Conservation (phyloP, 108 stramenopile species). For the Pseudonitzschia delicatissima region DNA sequence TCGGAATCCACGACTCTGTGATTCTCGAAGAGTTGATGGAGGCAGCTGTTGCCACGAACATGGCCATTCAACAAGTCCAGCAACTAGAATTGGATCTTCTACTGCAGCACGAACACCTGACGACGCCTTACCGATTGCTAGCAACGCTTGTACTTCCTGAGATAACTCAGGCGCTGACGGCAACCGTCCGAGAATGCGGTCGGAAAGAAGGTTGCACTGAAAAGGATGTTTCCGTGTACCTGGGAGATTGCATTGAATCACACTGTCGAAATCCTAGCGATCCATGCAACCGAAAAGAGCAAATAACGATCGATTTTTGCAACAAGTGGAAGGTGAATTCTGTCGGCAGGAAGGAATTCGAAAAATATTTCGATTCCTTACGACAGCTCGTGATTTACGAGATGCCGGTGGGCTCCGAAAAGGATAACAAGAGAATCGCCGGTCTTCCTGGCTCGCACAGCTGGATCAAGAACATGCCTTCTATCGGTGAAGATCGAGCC, state of each 20-base stretch:
- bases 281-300: constrained; percentile 15
- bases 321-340: constrained; percentile 19
- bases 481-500: constrained; percentile 39
- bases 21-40: constrained; percentile 38
- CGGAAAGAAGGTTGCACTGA: constrained; percentile 4
- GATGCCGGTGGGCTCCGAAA: constrained; percentile 14
- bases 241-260: constrained; percentile 52
- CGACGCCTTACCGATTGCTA: constrained; percentile 41
- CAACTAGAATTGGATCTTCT: constrained; percentile 37
- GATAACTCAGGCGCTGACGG: constrained; percentile 21
- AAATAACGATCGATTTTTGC: constrained; percentile 35
- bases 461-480: constrained; percentile 30
- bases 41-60: constrained; percentile 28
- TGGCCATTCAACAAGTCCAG: constrained; percentile 45
- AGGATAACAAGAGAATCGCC: neutral
- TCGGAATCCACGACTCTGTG: neutral
- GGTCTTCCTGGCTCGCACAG: constrained; percentile 6
- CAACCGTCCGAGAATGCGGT: constrained; percentile 27
- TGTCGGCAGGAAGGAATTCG: constrained; percentile 1
- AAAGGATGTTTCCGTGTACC: constrained; percentile 29
- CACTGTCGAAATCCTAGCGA: constrained; percentile 34
- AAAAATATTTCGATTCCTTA: constrained; percentile 18
- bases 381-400: constrained; percentile 16
- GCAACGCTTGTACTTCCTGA: constrained; percentile 37
- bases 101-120: constrained; percentile 37